Evolutionary conservation across 2,329 filamentous ascomycete species (phyloP).

Genomic region (Chlorencoelia australis): DNA sequence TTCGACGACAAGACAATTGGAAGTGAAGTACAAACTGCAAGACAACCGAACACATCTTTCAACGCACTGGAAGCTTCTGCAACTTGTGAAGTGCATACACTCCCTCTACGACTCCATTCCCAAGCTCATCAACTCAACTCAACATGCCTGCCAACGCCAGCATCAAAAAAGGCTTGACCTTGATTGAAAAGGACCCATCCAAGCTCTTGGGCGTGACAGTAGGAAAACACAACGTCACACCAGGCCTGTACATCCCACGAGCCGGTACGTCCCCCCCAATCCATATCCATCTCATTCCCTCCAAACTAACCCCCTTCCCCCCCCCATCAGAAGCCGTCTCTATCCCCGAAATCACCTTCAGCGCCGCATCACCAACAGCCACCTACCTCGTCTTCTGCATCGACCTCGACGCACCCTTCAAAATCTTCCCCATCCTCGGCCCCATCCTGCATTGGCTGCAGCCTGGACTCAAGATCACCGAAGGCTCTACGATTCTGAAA

Average conservation of each 20-base stretch:
- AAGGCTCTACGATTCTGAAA: background rate
- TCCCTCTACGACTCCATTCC: too few relatives aligned
- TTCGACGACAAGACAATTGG: too few relatives aligned
- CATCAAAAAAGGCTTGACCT: conserved; percentile 1
- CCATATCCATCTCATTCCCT: background rate
- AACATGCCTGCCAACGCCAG: conserved; percentile 8
- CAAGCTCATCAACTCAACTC: background rate
- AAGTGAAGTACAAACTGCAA: too few relatives aligned
- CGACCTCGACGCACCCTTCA: conserved; percentile 39
- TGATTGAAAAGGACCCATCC: conserved; percentile 20
- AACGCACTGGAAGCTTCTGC: too few relatives aligned
- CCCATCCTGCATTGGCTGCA: conserved; percentile 41
- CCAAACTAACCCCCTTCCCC: background rate
- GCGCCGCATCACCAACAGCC: conserved; percentile 4
- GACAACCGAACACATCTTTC: too few relatives aligned
- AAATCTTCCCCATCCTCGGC: conserved; percentile 31
- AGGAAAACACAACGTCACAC: conserved; percentile 21
- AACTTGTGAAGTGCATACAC: too few relatives aligned
- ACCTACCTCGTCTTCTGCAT: conserved; percentile 34
- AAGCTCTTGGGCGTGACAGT: conserved; percentile 28
- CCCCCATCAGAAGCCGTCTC: conserved; percentile 15
- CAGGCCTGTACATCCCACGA: conserved; percentile 26
- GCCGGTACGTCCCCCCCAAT: conserved; percentile 19
- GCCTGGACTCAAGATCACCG: conserved; percentile 23
- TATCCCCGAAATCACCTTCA: conserved; percentile 14